phyloP scores from a whole-genome alignment of 345 rosid species.

The Euphorbia tirucalli region DNA sequence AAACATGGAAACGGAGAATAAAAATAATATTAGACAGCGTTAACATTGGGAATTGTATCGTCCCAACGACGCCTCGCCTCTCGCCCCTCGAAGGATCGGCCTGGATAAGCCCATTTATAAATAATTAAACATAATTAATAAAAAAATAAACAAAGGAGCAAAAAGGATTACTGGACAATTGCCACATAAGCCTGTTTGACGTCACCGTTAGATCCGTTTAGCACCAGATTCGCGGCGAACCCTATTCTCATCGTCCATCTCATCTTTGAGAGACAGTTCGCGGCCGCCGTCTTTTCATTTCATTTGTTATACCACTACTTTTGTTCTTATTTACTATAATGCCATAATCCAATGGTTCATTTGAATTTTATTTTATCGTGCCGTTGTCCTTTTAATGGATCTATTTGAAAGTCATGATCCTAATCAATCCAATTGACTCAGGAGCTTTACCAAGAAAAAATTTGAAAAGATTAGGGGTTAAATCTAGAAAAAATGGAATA shows the following conservation, averaged over 20 bases:
- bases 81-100: not conserved
- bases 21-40: conserved; percentile 16
- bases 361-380: no score
- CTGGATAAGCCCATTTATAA: no score
- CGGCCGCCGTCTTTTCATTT: conserved; percentile 29
- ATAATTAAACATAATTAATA: no score
- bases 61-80: not conserved
- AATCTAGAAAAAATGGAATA: no score
- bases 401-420: no score
- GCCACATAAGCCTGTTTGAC: conserved; percentile 16
- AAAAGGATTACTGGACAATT: not conserved
- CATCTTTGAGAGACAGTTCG: not conserved
- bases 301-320: not conserved
- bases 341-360: no score
- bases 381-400: no score
- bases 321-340: not conserved
- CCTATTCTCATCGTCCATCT: conserved; percentile 20
- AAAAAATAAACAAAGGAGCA: not conserved
- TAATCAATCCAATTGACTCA: no score
- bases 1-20: not conserved
- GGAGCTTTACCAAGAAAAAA: no score
- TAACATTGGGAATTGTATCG: conserved; percentile 11
- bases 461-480: no score
- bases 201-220: conserved; percentile 30
- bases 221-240: conserved; percentile 30